These are phyloP conservation scores for Penicillium sp. DNA, from an alignment of 2,329 filamentous ascomycete species.

Conservation along the genomic window DNA sequence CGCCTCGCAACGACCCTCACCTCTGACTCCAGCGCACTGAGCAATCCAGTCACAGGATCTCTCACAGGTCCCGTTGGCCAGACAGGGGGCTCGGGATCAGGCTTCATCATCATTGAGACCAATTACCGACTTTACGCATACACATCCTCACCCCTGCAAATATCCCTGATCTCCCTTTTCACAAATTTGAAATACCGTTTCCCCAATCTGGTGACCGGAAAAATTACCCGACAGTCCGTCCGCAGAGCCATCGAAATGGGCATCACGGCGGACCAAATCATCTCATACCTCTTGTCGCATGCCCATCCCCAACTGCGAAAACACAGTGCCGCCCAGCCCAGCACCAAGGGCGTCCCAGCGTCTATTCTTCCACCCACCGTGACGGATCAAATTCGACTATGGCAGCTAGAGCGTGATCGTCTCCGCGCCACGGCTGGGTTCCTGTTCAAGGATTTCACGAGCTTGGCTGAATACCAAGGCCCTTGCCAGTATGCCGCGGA, in stretches of 20 bases:
- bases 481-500: slow-evolving; percentile 72
- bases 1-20: slow-evolving; percentile 92
- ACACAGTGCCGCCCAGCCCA: slow-evolving; percentile 48
- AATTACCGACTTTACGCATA: slow-evolving; percentile 98
- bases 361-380: slow-evolving; percentile 91
- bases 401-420: slow-evolving; percentile 95
- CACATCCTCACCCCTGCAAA: slow-evolving; percentile 89
- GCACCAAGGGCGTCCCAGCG: slow-evolving; percentile 37
- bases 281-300: slow-evolving; percentile 86
- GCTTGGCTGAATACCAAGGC: slow-evolving; percentile 62
- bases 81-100: slow-evolving; percentile 46
- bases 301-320: slow-evolving; percentile 93
- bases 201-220: slow-evolving; percentile 89
- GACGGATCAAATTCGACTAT: slow-evolving; percentile 93
- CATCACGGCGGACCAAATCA: slow-evolving; percentile 94
- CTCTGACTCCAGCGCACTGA: slow-evolving; percentile 70
- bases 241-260: slow-evolving; percentile 83
- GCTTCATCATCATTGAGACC: slow-evolving; percentile 94
- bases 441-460: slow-evolving; percentile 85
- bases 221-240: slow-evolving; percentile 85
- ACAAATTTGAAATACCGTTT: slow-evolving; percentile 85
- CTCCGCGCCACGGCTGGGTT: slow-evolving; percentile 84
- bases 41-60: slow-evolving; percentile 70
- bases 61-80: slow-evolving; percentile 43
- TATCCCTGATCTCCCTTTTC: slow-evolving; percentile 90